Evolutionary conservation across 331 rosid genomes (phyloP).

Genomic region (Acacia concinna): DNA sequence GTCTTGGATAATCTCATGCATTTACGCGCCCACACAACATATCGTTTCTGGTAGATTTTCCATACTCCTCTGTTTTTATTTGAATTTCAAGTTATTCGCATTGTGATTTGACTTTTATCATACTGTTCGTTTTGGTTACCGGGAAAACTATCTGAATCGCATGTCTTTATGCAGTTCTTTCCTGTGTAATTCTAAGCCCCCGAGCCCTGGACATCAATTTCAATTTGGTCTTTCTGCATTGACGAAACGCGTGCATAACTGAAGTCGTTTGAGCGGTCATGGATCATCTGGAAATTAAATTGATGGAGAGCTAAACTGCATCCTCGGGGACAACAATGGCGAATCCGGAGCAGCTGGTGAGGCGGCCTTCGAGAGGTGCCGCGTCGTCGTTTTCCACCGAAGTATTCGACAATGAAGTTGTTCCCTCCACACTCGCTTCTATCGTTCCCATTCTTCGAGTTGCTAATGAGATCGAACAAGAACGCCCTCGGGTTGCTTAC

Average conservation of each 20-base stretch:
- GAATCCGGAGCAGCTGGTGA: slow-evolving; percentile 57
- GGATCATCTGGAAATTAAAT: background rate
- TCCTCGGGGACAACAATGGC: slow-evolving; percentile 50
- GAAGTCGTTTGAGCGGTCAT: background rate
- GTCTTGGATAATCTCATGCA: background rate
- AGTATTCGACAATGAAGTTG: slow-evolving; percentile 92
- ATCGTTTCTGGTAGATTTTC: background rate
- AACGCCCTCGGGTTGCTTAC: slow-evolving; percentile 91
- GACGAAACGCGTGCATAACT: background rate
- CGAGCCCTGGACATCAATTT: background rate
- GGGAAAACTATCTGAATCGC: background rate
- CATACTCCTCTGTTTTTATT: background rate
- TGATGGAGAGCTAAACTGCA: slow-evolving; percentile 5
- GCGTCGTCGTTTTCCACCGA: slow-evolving; percentile 82
- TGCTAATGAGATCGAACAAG: slow-evolving; percentile 81
- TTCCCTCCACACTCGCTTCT: slow-evolving; percentile 86
- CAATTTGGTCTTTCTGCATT: background rate
- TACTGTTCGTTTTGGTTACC: background rate
- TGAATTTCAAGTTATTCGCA: background rate
- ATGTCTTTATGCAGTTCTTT: background rate
- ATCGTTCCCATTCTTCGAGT: slow-evolving; percentile 90
- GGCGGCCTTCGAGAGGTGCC: slow-evolving; percentile 85
- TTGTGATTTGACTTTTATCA: background rate
- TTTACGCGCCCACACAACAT: background rate
- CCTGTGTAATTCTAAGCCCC: background rate